phyloP scores from a whole-genome alignment of 441 rosid genomes.

The Populus hybrid region DNA sequence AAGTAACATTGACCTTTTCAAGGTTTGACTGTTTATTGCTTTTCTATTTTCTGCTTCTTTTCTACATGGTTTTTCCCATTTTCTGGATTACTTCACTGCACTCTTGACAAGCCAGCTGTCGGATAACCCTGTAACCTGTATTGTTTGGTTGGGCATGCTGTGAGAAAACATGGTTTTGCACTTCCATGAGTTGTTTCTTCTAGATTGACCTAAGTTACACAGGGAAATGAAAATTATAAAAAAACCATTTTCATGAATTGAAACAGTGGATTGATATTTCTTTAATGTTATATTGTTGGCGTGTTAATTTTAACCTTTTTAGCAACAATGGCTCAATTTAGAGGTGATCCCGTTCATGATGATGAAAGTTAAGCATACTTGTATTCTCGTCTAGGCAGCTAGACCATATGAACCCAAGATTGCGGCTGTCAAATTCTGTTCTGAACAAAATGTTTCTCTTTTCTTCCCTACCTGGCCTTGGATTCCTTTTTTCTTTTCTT shows the following conservation, averaged over 20 bases:
- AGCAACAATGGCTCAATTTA: neutral
- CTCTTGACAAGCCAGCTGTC: neutral
- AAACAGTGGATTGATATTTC: neutral
- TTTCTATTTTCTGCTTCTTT: neutral
- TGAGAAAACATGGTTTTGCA: neutral
- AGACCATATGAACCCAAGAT: neutral
- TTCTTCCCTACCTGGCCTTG: neutral
- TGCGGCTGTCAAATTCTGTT: neutral
- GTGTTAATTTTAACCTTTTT: neutral
- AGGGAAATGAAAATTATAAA: neutral
- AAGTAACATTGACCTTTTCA: slow-evolving; percentile 95
- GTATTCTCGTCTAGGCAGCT: neutral
- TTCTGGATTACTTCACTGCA: neutral
- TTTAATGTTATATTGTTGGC: neutral
- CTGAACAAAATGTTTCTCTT: neutral
- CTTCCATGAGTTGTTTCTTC: neutral
- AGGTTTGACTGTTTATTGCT: slow-evolving; percentile 42
- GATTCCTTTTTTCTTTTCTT: neutral
- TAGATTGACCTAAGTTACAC: neutral
- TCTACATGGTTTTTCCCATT: neutral
- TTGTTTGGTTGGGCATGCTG: neutral
- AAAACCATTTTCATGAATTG: neutral
- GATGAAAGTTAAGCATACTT: neutral
- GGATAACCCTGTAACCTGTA: neutral
- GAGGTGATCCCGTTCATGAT: neutral